These are phyloP conservation scores for Penicillium sp. DNA, from an alignment of 2,329 filamentous ascomycete species.

Conservation along the genomic window DNA sequence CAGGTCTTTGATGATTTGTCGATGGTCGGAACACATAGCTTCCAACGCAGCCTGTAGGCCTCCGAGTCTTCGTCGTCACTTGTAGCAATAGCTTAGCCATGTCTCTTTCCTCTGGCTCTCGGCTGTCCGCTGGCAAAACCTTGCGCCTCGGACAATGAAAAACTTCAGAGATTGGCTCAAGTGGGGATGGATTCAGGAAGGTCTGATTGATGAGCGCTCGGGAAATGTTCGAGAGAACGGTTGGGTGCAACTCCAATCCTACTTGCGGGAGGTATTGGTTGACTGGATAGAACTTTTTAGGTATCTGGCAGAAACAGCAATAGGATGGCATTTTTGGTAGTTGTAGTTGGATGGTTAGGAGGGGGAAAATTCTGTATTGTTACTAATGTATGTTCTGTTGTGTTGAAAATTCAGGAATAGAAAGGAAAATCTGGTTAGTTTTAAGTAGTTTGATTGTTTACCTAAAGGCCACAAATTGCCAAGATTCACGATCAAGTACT, in stretches of 20 bases:
- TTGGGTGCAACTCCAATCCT: slow-evolving; percentile 2
- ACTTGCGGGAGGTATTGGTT: not conserved
- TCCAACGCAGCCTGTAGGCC: not conserved
- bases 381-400: not conserved
- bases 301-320: not conserved
- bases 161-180: not conserved
- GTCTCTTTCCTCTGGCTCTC: not conserved
- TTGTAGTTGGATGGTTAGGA: not conserved
- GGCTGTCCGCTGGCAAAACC: not conserved
- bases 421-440: not conserved
- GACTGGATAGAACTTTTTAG: not conserved
- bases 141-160: not conserved
- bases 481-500: not conserved
- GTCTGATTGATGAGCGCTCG: not conserved
- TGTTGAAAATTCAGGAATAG: not conserved
- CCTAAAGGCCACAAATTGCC: not conserved
- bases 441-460: not conserved
- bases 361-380: not conserved
- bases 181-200: not conserved
- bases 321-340: not conserved
- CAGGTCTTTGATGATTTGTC: not conserved
- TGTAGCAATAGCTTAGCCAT: not conserved
- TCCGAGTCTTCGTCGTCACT: not conserved
- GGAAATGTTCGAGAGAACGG: slow-evolving; percentile 1
- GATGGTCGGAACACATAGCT: not conserved